phyloP scores from a whole-genome alignment of 495 filamentous ascomycete species.

The Sphaerosporella brunnea region DNA sequence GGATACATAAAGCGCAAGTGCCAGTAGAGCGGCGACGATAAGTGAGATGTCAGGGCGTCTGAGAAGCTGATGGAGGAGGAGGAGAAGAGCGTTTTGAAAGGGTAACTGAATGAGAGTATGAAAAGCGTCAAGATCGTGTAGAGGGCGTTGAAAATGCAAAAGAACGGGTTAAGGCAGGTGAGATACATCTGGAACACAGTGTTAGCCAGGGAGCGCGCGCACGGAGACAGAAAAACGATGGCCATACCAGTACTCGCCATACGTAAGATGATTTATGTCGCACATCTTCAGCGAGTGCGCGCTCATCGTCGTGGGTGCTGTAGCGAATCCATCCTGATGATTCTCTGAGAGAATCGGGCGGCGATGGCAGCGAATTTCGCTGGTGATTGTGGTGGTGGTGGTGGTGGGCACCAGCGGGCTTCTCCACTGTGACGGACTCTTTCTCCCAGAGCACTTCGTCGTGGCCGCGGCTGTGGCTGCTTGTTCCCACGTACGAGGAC shows the following conservation, averaged over 20 bases:
- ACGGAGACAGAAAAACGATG: not conserved
- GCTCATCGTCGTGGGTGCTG: no score
- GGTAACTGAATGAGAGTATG: slow-evolving; percentile 13
- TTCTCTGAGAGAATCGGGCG: no score
- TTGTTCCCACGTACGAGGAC: no score
- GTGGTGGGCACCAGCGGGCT: no score
- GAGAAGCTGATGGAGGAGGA: not conserved
- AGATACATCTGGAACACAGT: slow-evolving; percentile 24
- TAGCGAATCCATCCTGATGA: no score
- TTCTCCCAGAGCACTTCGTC: no score
- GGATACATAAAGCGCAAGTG: slow-evolving; percentile 19
- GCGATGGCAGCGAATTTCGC: no score
- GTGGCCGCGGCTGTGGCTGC: no score
- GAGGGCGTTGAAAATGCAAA: slow-evolving; percentile 17
- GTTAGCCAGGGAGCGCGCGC: no score
- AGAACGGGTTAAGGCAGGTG: slow-evolving; percentile 15
- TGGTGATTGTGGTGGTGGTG: no score
- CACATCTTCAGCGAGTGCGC: no score
- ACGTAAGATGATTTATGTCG: slow-evolving; percentile 18
- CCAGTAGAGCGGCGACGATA: slow-evolving; percentile 13
- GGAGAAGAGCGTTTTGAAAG: slow-evolving; percentile 9
- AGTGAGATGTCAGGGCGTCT: slow-evolving; percentile 1
- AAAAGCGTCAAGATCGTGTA: slow-evolving; percentile 14
- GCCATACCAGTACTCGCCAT: slow-evolving; percentile 21
- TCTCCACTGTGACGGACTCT: no score